Base-by-base conservation (phyloP, 2,329 filamentous ascomycete species). In the Ophiostoma montium region DNA sequence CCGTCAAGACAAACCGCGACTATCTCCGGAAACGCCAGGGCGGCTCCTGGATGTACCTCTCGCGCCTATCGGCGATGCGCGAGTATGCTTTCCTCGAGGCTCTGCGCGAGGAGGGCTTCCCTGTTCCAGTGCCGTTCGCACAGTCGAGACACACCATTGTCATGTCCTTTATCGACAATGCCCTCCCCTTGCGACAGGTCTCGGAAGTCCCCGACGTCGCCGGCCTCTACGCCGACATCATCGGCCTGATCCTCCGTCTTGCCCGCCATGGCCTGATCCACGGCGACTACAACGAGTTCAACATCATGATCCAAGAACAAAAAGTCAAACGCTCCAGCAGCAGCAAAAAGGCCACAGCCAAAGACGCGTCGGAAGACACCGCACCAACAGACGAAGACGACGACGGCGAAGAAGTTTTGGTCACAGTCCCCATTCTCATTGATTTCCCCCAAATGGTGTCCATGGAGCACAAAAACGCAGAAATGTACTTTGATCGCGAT, bases 371-470 rank as follows among this genome's bases (percentile, higher is more conserved):
- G 10, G 63, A 78, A 72, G 49, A 57, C 58, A 18, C 55, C 90
- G 61, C 87, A 95, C 63, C 47, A 68, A 61, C 49, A 21, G n/a
- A 19, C 8, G 16, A 44, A 11, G 58, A 59, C 19, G 41, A 57
- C 51, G 2, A 54, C 38, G 57, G 54, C 5, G 45, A 52, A 0
- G 15, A 19, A 15, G 31, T 39, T 9, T 16, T 53, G 12, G 18
- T 11, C 2, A 69, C 94, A 23, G 79, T 78, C 7, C 92, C 92
- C 1, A 78, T 95, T 48, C 69, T 98, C 42, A 98, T 98, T 59
- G 94, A 98, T 67, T 98, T 98, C 61, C 92, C 92, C 0, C 92
- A 98, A 63, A 96, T 95, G 84, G 80, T 98, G 2, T 96, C 90
- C 1, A 87, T 95, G 62, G 87, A 95, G 57, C 92, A 98, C 61